These are phyloP conservation scores for Aureobasidium sp. DNA, from an alignment of 2,329 filamentous ascomycete species.

Conservation along the genomic window DNA sequence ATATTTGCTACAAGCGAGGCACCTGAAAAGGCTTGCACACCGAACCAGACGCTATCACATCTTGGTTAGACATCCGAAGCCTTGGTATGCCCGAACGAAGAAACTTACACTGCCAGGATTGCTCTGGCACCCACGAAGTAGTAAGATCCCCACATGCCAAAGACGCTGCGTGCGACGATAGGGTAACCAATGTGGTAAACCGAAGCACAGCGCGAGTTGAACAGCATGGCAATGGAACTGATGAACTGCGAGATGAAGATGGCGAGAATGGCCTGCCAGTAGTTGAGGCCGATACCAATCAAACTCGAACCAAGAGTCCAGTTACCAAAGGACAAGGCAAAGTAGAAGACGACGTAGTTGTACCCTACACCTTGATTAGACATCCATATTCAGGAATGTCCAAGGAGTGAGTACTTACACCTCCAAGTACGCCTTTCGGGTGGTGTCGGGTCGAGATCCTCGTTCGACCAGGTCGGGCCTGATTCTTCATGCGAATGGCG, in stretches of 20 bases:
- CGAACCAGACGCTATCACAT: slow-evolving; percentile 10
- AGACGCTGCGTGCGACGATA: slow-evolving; percentile 31
- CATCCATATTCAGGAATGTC: neutral
- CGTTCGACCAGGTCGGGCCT: slow-evolving; percentile 21
- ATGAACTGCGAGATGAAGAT: slow-evolving; percentile 40
- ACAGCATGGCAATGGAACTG: slow-evolving; percentile 37
- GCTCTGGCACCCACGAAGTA: slow-evolving; percentile 37
- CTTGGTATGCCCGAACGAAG: neutral
- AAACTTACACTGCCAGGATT: slow-evolving; percentile 29
- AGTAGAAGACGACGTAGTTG: slow-evolving; percentile 37
- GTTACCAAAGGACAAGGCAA: slow-evolving; percentile 35
- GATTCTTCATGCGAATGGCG: slow-evolving; percentile 17
- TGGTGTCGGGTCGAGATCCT: slow-evolving; percentile 33
- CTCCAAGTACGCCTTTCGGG: slow-evolving; percentile 34
- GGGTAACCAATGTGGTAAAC: slow-evolving; percentile 41
- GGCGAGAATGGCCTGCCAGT: slow-evolving; percentile 40
- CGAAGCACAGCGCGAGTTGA: slow-evolving; percentile 38
- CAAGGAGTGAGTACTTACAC: slow-evolving; percentile 20
- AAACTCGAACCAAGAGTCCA: slow-evolving; percentile 37
- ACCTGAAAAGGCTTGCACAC: slow-evolving; percentile 20
- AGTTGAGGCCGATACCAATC: slow-evolving; percentile 38
- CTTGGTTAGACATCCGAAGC: neutral
- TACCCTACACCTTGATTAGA: slow-evolving; percentile 19
- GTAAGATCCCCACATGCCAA: slow-evolving; percentile 38
- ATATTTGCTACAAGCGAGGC: slow-evolving; percentile 23